phyloP scores from a whole-genome alignment of 1,284 basidiomycete species.

The Sanguinoderma infundibulare region DNA sequence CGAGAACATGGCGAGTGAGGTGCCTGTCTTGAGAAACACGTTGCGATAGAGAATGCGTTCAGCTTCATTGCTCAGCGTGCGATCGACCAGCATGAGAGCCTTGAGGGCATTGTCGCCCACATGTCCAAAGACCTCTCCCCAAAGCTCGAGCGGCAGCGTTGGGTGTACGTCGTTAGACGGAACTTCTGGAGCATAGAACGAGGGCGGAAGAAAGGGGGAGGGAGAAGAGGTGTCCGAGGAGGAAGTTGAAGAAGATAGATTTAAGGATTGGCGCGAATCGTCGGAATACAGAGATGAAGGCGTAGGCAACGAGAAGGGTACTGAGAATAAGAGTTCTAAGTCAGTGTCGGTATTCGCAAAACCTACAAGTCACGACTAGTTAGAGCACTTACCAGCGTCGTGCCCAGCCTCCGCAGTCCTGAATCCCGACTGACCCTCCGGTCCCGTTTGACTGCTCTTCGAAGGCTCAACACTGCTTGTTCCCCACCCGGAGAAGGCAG shows the following conservation, averaged over 20 bases:
- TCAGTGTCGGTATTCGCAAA: too few relatives aligned
- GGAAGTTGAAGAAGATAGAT: too few relatives aligned
- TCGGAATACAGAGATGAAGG: not conserved
- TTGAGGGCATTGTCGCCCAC: not conserved
- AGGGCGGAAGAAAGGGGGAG: too few relatives aligned
- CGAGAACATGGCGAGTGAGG: not conserved
- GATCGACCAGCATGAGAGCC: not conserved
- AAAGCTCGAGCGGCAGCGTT: conserved; percentile 3
- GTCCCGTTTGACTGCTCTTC: too few relatives aligned
- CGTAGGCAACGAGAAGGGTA: not conserved
- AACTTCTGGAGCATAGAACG: too few relatives aligned
- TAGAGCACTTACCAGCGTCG: not conserved
- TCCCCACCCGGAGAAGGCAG: not conserved
- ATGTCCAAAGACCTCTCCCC: conserved; percentile 6
- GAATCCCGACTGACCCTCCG: not conserved
- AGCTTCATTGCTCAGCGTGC: not conserved
- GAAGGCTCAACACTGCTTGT: not conserved
- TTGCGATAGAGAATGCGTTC: conserved; percentile 5
- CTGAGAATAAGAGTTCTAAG: not conserved
- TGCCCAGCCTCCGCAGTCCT: not conserved
- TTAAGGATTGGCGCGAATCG: too few relatives aligned
- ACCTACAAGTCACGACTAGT: too few relatives aligned
- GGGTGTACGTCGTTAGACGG: not conserved
- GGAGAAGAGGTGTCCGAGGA: not conserved
- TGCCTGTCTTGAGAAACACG: not conserved